phyloP scores from a whole-genome alignment of 192 early-diverging fungal species.

The Backusella macrospora region DNA sequence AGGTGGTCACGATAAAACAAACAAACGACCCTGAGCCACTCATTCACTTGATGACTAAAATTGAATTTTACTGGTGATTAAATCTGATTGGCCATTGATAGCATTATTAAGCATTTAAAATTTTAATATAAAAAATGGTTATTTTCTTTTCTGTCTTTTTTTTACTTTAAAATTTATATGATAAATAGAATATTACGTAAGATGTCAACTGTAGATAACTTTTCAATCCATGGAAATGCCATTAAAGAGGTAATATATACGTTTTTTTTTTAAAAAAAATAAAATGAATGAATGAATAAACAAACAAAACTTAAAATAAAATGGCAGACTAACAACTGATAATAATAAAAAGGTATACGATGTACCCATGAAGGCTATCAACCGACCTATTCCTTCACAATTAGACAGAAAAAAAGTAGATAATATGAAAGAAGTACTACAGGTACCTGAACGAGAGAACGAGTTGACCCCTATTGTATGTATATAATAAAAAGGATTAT shows the following conservation, averaged over 20 bases:
- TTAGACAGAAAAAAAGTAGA: slow-evolving; percentile 29
- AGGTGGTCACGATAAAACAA: not conserved
- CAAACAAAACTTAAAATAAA: too few relatives aligned
- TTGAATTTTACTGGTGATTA: not conserved
- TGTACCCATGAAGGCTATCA: slow-evolving; percentile 24
- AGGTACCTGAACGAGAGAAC: not conserved
- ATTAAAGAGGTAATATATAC: slow-evolving; percentile 14
- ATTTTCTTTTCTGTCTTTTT: not conserved
- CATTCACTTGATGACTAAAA: not conserved
- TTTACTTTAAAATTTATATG: not conserved
- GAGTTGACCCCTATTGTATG: slow-evolving; percentile 33
- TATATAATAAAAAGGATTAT: not conserved
- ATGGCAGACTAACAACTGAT: not conserved
- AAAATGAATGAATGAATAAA: too few relatives aligned
- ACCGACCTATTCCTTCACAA: slow-evolving; percentile 28
- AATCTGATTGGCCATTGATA: not conserved
- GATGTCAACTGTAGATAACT: slow-evolving; percentile 25
- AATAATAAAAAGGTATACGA: slow-evolving; percentile 21
- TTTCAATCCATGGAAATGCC: slow-evolving; percentile 31
- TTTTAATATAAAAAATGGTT: not conserved
- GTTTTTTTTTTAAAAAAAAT: too few relatives aligned
- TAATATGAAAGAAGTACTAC: slow-evolving; percentile 19
- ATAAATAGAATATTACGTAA: slow-evolving; percentile 1
- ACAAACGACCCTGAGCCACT: not conserved
- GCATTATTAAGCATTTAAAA: slow-evolving; percentile 3